Percentiles rank a stretch among this genome's conserved stretches.
These are phyloP conservation scores for Taiozyma sp. DNA, from an alignment of 1,139 yeast species.

Conservation along the genomic window DNA sequence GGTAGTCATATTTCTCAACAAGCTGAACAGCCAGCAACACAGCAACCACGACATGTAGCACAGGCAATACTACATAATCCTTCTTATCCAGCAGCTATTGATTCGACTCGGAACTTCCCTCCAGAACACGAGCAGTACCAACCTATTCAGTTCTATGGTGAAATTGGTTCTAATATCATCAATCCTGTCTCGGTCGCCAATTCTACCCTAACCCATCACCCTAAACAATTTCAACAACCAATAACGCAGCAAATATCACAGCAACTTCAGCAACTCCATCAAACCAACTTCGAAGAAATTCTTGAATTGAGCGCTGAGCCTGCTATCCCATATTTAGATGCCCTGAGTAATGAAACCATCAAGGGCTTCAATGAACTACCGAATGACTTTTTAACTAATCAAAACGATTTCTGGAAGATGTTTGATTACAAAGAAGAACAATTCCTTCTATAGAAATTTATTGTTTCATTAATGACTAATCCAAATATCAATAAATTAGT, in stretches of 20 bases:
- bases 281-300: background rate
- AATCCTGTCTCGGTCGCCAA: background rate
- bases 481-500: no score
- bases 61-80: background rate
- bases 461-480: background rate
- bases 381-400: conserved; percentile 11
- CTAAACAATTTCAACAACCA: conserved; percentile 7
- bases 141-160: background rate
- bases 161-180: conserved; percentile 1
- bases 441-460: conserved; percentile 13
- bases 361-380: conserved; percentile 21
- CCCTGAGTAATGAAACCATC: conserved; percentile 20
- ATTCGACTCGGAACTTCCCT: background rate
- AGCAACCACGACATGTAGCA: background rate
- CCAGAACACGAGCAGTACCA: background rate
- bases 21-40: background rate
- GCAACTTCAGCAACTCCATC: background rate
- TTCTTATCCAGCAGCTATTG: background rate
- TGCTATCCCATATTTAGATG: conserved; percentile 16
- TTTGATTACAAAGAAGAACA: conserved; percentile 25
- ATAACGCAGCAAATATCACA: conserved; percentile 4
- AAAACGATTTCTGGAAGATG: conserved; percentile 23
- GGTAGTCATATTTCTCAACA: background rate
- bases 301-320: conserved; percentile 8
- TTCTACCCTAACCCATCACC: background rate